Base-by-base conservation (phyloP, 768 basidiomycete genomes). In the Psilocybe cubensis region DNA sequence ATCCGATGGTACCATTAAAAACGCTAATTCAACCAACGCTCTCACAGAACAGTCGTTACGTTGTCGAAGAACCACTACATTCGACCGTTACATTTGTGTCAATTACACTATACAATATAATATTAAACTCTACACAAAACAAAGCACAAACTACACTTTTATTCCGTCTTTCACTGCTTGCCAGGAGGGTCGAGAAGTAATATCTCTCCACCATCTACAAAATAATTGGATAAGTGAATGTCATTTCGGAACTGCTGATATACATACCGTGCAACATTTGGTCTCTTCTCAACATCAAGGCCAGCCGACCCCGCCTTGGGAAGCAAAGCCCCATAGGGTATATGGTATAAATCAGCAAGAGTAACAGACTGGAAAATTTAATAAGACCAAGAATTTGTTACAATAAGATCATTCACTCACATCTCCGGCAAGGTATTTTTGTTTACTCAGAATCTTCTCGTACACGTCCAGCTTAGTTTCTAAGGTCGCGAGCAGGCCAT, bases 341-440 rank as follows among this genome's bases (percentile, higher is more conserved):
- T 61, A 56, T 82, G 77, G 62, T 76, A 79, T 17, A 83, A 61
- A 52, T 83, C 83, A 0, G 77, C 79, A 5, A 83, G 69, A 2
- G 81, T 81, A 0, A 79, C 2, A 25, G 63, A 68, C 82, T 83
- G 47, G 2, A 33, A 7, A 7, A 52, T 40, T 17, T 27, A 0
- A 31, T 20, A 20, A 35, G 14, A 51, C 4, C 21, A 18, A 27
- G 18, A 12, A 38, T 29, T 14, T 44, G 10, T 5, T 12, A 42
- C 14, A 45, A 14, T 27, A n/a, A n/a, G 25, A 28, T 44, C 27
- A n/a, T 18, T n/a, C 3, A 70, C 77, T 51, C 57, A 82, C 85
- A 59, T 84, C 72, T n/a, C 87, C 86, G 24, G 81, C 81, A 5
- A 86, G 68, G 61, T 85, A 87, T 28, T 73, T 68, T 29, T 81